Evolutionary conservation across 192 early-diverging fungal genomes (phyloP).

Genomic region (Rhizophagus sp.): DNA sequence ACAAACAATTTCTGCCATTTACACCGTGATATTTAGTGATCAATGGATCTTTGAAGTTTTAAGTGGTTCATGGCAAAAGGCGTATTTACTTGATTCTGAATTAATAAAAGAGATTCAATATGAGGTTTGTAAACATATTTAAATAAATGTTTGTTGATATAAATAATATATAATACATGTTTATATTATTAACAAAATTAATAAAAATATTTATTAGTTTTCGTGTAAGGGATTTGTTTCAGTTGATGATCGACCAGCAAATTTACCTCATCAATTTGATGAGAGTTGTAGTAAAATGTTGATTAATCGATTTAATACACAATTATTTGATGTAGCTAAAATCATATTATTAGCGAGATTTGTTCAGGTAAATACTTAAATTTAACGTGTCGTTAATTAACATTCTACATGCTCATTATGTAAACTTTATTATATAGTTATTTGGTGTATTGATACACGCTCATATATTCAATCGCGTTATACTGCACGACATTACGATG

Average conservation of each 20-base stretch:
- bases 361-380: neutral
- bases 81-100: neutral
- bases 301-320: neutral
- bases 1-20: neutral
- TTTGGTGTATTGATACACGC: neutral
- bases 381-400: neutral
- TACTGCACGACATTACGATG: neutral
- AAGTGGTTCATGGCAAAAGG: constrained; percentile 7
- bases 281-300: neutral
- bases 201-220: constrained; percentile 4
- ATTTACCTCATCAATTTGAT: neutral
- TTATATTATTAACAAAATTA: neutral
- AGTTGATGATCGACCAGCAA: neutral
- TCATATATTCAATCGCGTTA: neutral
- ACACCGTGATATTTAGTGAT: neutral
- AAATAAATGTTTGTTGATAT: neutral
- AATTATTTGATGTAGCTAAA: constrained; percentile 12
- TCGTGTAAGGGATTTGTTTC: constrained; percentile 10
- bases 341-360: constrained; percentile 10
- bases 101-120: constrained; percentile 4
- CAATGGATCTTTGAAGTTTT: constrained; percentile 8
- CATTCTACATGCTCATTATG: neutral
- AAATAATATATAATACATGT: too few relatives aligned
- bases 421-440: neutral
- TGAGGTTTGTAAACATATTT: constrained; percentile 1